Percentiles rank a stretch among this genome's conserved stretches.
Conservation (phyloP, 2,329 filamentous ascomycete genomes). For the Aureobasidium melanogenum region DNA sequence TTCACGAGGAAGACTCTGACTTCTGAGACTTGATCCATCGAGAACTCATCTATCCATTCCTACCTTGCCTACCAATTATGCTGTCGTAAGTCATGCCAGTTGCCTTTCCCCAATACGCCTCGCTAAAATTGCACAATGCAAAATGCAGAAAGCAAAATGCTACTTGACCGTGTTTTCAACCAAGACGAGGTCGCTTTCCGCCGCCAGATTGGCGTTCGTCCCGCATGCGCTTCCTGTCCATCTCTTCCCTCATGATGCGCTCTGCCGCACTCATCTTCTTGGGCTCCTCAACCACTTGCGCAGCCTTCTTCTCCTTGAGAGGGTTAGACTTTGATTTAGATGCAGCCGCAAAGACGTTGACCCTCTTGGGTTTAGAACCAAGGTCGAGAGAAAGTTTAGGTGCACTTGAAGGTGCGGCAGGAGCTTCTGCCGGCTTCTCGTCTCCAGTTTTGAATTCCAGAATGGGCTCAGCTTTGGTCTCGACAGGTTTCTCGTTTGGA, state of each 20-base stretch:
- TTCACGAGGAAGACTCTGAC: constrained; percentile 58
- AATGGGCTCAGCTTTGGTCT: constrained; percentile 10
- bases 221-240: constrained; percentile 30
- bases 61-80: background rate
- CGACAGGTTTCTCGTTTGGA: constrained; percentile 1
- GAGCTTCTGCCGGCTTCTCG: constrained; percentile 1
- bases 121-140: constrained; percentile 8
- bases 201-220: constrained; percentile 21
- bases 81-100: constrained; percentile 5
- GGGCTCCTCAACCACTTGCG: constrained; percentile 46
- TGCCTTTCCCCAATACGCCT: constrained; percentile 9
- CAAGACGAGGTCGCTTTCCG: constrained; percentile 19
- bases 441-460: background rate
- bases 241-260: constrained; percentile 67
- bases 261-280: constrained; percentile 86
- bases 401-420: constrained; percentile 1
- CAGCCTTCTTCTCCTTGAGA: constrained; percentile 55
- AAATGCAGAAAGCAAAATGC: background rate
- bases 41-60: background rate
- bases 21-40: constrained; percentile 24
- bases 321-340: constrained; percentile 57
- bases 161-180: constrained; percentile 3
- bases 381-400: constrained; percentile 57
- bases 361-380: constrained; percentile 51
- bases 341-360: constrained; percentile 58